phyloP scores from a whole-genome alignment of 202 grass and related monocot genomes.

The Elaeis oleifera region DNA sequence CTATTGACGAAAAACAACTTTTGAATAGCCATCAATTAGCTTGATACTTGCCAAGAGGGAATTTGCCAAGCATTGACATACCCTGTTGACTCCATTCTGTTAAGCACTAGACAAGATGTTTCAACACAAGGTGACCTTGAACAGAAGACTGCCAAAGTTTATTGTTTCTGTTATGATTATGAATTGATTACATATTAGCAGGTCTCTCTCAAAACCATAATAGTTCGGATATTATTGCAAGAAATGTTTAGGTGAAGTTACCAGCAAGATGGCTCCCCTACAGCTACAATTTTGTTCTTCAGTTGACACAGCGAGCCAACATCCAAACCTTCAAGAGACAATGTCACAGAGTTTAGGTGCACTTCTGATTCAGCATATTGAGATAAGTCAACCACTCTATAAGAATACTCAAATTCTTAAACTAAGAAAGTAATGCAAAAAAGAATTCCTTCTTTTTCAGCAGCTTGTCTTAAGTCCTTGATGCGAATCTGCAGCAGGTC shows the following conservation, averaged over 20 bases:
- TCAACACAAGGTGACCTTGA: background rate
- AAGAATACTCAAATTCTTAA: no score
- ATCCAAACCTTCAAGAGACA: slow-evolving; percentile 59
- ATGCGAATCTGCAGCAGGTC: slow-evolving; percentile 77
- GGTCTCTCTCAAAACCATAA: no score
- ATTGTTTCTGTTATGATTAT: background rate
- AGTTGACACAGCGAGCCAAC: slow-evolving; percentile 80
- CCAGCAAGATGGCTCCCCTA: slow-evolving; percentile 93
- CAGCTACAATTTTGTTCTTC: slow-evolving; percentile 91
- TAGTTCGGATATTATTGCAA: background rate
- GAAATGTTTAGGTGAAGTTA: slow-evolving; percentile 28
- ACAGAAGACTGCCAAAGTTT: background rate
- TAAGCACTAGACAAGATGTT: slow-evolving; percentile 39
- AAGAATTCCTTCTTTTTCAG: slow-evolving; percentile 59
- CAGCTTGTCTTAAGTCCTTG: slow-evolving; percentile 63
- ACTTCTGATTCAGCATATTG: no score
- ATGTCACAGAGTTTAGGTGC: no score
- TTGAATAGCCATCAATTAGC: slow-evolving; percentile 88
- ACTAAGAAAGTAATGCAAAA: slow-evolving; percentile 3
- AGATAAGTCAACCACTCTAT: no score
- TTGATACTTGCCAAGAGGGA: slow-evolving; percentile 65
- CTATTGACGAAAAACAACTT: slow-evolving; percentile 41
- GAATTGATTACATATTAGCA: no score
- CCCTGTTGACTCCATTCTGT: slow-evolving; percentile 67
- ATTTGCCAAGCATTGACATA: slow-evolving; percentile 66